Percentiles rank a stretch among this genome's conserved stretches.
These are phyloP conservation scores for Protomyces gravidus DNA, from an alignment of 1,139 yeast genomes.

Conservation along the genomic window DNA sequence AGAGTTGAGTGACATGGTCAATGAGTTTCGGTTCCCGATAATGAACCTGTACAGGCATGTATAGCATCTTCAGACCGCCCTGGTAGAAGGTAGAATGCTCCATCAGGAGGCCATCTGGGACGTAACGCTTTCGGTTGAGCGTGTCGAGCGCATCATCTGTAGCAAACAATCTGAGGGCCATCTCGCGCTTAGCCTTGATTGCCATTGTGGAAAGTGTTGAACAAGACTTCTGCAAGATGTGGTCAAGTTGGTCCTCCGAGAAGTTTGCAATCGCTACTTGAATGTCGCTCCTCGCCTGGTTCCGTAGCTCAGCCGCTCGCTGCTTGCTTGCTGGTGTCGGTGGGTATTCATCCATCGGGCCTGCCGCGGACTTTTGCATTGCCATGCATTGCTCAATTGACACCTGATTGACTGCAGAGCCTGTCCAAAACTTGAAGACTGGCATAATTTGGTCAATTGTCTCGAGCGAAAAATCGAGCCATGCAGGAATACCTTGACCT, in stretches of 20 bases:
- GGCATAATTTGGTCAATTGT: constrained; percentile 24
- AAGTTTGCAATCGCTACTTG: constrained; percentile 19
- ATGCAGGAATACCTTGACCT: constrained; percentile 19
- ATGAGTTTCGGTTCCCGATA: constrained; percentile 18
- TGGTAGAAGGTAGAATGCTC: constrained; percentile 24
- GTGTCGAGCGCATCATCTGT: constrained; percentile 24
- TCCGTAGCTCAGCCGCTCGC: constrained; percentile 11
- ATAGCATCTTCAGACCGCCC: constrained; percentile 21
- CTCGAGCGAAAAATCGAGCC: constrained; percentile 13
- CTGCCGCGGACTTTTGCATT: constrained; percentile 20
- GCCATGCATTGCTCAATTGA: constrained; percentile 19
- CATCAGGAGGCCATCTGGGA: constrained; percentile 24
- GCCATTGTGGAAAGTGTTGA: constrained; percentile 9
- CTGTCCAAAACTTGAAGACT: constrained; percentile 22
- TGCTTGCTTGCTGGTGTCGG: constrained; percentile 15
- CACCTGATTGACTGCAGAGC: constrained; percentile 14
- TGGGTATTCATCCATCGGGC: constrained; percentile 8
- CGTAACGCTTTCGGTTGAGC: constrained; percentile 18
- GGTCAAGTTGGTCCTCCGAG: constrained; percentile 19
- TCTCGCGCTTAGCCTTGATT: constrained; percentile 13
- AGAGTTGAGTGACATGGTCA: constrained; percentile 14
- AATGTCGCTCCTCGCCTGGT: constrained; percentile 15
- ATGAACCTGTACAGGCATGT: constrained; percentile 16
- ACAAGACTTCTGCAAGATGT: constrained; percentile 12
- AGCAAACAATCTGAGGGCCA: constrained; percentile 22